A percentile compares a stretch with the other conserved stretches of the same genome.
Conservation (phyloP, 2,329 filamentous ascomycete species). For the Basipetospora sp. region DNA sequence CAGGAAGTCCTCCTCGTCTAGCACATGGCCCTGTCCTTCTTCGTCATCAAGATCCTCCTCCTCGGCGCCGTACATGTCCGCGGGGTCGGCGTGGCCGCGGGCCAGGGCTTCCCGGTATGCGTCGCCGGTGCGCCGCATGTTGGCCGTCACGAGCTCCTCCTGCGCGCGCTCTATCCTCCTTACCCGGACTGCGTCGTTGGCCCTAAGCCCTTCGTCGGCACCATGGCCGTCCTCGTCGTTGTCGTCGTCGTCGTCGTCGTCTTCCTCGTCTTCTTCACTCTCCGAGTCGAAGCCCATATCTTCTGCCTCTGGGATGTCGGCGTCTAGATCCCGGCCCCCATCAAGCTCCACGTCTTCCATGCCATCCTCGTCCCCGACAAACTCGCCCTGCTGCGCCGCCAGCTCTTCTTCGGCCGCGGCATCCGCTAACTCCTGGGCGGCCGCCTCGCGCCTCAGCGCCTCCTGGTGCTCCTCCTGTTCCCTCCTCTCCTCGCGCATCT, state of each 20-base stretch:
- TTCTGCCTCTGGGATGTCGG: conserved; percentile 57
- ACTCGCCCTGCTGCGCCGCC: conserved; percentile 31
- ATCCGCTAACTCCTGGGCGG: conserved; percentile 61
- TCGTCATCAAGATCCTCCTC: conserved; percentile 34
- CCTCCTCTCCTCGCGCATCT: conserved; percentile 74
- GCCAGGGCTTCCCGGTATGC: conserved; percentile 45
- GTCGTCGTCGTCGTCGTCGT: conserved; percentile 27
- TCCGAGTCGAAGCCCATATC: conserved; percentile 23
- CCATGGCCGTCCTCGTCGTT: conserved; percentile 26
- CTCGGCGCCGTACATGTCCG: conserved; percentile 35
- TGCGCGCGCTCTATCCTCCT: conserved; percentile 27
- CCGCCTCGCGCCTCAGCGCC: conserved; percentile 53
- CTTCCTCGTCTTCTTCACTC: conserved; percentile 24
- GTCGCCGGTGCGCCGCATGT: conserved; percentile 43
- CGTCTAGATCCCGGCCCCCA: conserved; percentile 48
- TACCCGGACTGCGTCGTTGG: conserved; percentile 7
- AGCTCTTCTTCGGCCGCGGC: conserved; percentile 31
- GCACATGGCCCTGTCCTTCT: conserved; percentile 41
- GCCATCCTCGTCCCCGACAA: conserved; percentile 27
- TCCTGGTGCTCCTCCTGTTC: conserved; percentile 78
- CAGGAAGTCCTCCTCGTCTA: conserved; percentile 48
- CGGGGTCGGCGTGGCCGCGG: conserved; percentile 32
- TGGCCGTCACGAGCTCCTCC: conserved; percentile 33
- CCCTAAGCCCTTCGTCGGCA: conserved; percentile 14
- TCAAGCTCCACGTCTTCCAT: conserved; percentile 44